A percentile compares a stretch with the other conserved stretches of the same genome.
Conservation (phyloP, 148 eudicot genomes). For the Silene uniflora region DNA sequence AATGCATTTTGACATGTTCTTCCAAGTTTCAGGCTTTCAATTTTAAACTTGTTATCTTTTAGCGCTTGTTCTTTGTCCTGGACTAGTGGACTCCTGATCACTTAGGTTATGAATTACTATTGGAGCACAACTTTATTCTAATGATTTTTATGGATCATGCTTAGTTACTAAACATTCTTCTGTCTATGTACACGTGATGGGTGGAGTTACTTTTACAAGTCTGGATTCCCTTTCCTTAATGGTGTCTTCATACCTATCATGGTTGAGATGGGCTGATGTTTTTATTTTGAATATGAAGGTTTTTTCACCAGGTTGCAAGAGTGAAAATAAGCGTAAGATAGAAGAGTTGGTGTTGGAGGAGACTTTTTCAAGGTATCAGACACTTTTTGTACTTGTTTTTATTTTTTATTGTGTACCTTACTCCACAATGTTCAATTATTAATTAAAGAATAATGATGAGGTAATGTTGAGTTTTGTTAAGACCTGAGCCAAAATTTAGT, state of each 20-base stretch:
- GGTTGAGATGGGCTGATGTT: constrained; percentile 12
- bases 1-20: not conserved
- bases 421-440: not conserved
- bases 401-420: not conserved
- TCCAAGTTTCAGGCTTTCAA: not conserved
- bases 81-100: not conserved
- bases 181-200: not conserved
- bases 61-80: not conserved
- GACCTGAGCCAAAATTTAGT: not conserved
- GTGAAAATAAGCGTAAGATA: constrained; percentile 48
- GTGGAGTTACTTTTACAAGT: not conserved
- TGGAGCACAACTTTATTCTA: not conserved
- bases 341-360: constrained; percentile 64
- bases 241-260: not conserved
- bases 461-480: not conserved
- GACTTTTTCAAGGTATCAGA: constrained; percentile 66
- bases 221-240: not conserved
- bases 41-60: not conserved
- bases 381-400: not conserved
- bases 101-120: not conserved
- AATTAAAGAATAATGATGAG: not conserved
- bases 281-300: constrained; percentile 23
- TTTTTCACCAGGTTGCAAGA: constrained; percentile 34
- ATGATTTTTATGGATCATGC: not conserved
- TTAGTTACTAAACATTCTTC: too few relatives aligned